Percentiles rank a stretch among this genome's conserved stretches.
Evolutionary conservation across 2,329 filamentous ascomycete species (phyloP).

Genomic region (Metarhizium anisopliae): DNA sequence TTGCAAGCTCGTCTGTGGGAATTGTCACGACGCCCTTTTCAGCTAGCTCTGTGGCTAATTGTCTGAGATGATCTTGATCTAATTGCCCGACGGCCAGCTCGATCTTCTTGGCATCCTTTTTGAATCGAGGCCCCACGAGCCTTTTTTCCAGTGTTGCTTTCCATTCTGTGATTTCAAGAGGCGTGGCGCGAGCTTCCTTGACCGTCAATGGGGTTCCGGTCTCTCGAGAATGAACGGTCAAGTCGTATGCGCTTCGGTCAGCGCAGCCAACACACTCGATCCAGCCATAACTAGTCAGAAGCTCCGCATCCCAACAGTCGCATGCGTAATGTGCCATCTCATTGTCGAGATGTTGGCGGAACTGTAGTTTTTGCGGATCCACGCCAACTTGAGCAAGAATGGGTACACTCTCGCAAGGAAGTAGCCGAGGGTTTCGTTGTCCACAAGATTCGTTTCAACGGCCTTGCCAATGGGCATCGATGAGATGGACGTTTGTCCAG

Average conservation of each 20-base stretch:
- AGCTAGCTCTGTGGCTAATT: slow-evolving; percentile 26
- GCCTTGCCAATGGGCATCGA: slow-evolving; percentile 75
- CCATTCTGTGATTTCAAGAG: slow-evolving; percentile 53
- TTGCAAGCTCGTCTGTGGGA: slow-evolving; percentile 5
- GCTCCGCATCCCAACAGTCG: slow-evolving; percentile 64
- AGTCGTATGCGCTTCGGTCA: slow-evolving; percentile 57
- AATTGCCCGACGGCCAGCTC: slow-evolving; percentile 53
- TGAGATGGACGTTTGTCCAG: slow-evolving; percentile 69
- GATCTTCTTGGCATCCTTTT: slow-evolving; percentile 56
- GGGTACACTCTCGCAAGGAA: slow-evolving; percentile 57
- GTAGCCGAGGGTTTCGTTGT: slow-evolving; percentile 63
- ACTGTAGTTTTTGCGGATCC: slow-evolving; percentile 54
- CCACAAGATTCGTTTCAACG: slow-evolving; percentile 50
- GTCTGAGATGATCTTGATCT: slow-evolving; percentile 52
- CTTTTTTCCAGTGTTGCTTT: slow-evolving; percentile 57
- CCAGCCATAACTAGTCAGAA: slow-evolving; percentile 59
- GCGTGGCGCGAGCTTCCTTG: slow-evolving; percentile 46
- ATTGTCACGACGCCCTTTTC: slow-evolving; percentile 8
- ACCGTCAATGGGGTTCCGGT: slow-evolving; percentile 54
- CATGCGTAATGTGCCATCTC: slow-evolving; percentile 67
- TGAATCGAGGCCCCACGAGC: slow-evolving; percentile 58
- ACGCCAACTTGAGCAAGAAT: slow-evolving; percentile 55
- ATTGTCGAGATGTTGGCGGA: slow-evolving; percentile 61
- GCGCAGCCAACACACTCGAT: slow-evolving; percentile 63
- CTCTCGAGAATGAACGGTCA: slow-evolving; percentile 56